These are phyloP conservation scores for Umbellularia californica DNA, from an alignment of 164 flowering plant genomes.

Conservation along the genomic window DNA sequence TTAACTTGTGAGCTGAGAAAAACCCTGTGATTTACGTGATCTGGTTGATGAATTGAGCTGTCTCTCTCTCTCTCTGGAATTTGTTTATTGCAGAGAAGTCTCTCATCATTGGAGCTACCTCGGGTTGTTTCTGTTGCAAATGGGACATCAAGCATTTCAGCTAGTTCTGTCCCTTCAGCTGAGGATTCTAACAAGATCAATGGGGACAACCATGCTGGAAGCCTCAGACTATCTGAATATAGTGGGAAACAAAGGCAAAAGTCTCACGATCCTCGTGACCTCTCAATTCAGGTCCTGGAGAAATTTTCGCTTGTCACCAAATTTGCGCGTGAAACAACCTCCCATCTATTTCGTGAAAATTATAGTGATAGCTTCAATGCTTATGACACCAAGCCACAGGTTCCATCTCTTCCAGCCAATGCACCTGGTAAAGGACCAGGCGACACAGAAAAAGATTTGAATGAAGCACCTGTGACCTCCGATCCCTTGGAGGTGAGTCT, in stretches of 20 bases:
- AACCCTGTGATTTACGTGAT: background rate
- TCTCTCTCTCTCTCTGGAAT: background rate
- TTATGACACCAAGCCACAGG: slow-evolving; percentile 42
- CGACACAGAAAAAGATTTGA: slow-evolving; percentile 25
- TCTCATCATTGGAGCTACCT: slow-evolving; percentile 94
- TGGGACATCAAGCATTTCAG: slow-evolving; percentile 28
- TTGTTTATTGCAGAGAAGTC: slow-evolving; percentile 56
- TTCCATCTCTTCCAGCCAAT: slow-evolving; percentile 28
- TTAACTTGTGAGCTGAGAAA: too few relatives aligned
- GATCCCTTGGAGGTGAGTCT: slow-evolving; percentile 74
- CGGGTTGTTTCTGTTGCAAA: slow-evolving; percentile 68
- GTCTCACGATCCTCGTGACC: slow-evolving; percentile 83
- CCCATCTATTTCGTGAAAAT: slow-evolving; percentile 81
- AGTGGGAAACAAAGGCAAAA: slow-evolving; percentile 53
- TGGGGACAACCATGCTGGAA: slow-evolving; percentile 24
- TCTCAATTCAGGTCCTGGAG: slow-evolving; percentile 88
- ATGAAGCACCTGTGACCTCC: slow-evolving; percentile 40
- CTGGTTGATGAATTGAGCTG: background rate
- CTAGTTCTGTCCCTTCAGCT: slow-evolving; percentile 31
- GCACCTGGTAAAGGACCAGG: slow-evolving; percentile 22
- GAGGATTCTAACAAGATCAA: slow-evolving; percentile 34
- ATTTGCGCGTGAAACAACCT: slow-evolving; percentile 97
- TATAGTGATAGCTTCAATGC: slow-evolving; percentile 42
- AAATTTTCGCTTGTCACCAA: slow-evolving; percentile 96
- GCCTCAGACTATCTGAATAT: slow-evolving; percentile 29